Evolutionary conservation across 208 protist genomes (phyloP), one percentile per base, ranked within the genome.

Genomic region (Novymonas esmeraldas): DNA sequence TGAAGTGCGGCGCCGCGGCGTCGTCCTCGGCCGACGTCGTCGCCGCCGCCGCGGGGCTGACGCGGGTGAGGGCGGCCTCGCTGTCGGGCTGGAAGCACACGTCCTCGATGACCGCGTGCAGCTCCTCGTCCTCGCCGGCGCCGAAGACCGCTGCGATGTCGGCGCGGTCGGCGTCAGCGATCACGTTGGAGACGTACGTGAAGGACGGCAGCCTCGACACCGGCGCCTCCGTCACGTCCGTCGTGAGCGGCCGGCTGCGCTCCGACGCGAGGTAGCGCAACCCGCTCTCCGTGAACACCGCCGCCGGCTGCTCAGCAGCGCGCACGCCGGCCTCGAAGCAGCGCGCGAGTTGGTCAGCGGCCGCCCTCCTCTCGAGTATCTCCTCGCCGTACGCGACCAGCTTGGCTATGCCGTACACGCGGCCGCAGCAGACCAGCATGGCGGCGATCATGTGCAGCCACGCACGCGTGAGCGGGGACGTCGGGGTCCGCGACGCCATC

Each of bases 401-500:
- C 36, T 81, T 79, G 0, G 81, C 78, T 13, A 87, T 46, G 7
- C 54, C 59, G 56, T 80, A 81, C 9, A 85, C 45, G 57, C 64
- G 60, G 14, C 84, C 84, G 26, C 58, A 77, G 65, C 76, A 79
- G 13, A 77, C 71, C 29, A 93, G 72, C 11, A 80, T 58, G 13
- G 68, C 79, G 3, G 80, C 57, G 39, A 85, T 70, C 61, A 89
- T 74, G 61, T 93, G 87, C 55, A 89, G 74, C 87, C 84, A 93
- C 41, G 87, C 87, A 10, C 76, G 70, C n/a, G 76, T 78, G 24
- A 82, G 79, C 16, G 65, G 64, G 0, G 76, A 82, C 16, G 73
- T 75, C 3, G 66, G 26, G 6, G 68, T 63, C 49, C 57, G 57
- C 28, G 66, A 73, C 26, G 50, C 52, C 2, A 61, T 24, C 64